phyloP scores from a whole-genome alignment of 495 filamentous ascomycete genomes.

The Talaromyces thailandensis region DNA sequence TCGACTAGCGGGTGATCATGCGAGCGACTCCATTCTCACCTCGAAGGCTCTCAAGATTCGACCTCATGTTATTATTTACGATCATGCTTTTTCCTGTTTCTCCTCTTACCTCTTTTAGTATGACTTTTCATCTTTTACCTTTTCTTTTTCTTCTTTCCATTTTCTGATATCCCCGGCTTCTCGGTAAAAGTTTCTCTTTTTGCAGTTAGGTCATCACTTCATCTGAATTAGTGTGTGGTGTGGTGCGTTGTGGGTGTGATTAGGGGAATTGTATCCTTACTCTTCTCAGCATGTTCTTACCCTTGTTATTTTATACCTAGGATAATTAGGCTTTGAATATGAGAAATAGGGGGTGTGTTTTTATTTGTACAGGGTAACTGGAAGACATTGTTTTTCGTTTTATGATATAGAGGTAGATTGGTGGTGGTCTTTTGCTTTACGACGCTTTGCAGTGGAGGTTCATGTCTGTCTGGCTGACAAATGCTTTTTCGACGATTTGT shows the following conservation, averaged over 20 bases:
- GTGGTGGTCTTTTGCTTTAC: neutral
- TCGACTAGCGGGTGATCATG: constrained; percentile 17
- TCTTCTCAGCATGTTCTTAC: neutral
- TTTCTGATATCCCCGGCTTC: constrained; percentile 44
- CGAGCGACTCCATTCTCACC: neutral
- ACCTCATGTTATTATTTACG: constrained; percentile 15
- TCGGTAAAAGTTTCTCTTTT: constrained; percentile 34
- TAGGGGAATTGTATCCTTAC: neutral
- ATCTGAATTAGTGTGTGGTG: neutral
- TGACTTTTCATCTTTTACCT: constrained; percentile 5
- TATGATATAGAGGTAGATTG: neutral
- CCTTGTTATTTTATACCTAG: neutral
- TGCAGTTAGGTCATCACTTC: constrained; percentile 2
- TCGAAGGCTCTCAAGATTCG: constrained; percentile 14
- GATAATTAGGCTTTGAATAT: constrained; percentile 2
- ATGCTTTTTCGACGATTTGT: neutral
- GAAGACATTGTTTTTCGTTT: neutral
- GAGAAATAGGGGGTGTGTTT: neutral
- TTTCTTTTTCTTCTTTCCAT: constrained; percentile 15
- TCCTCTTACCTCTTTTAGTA: constrained; percentile 12
- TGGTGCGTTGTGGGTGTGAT: constrained; percentile 1
- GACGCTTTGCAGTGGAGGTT: neutral
- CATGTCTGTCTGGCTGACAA: neutral
- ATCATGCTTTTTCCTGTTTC: constrained; percentile 19
- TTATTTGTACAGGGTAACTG: constrained; percentile 2